Conservation (phyloP, 2,329 filamentous ascomycete genomes). For the Botrytis elliptica region DNA sequence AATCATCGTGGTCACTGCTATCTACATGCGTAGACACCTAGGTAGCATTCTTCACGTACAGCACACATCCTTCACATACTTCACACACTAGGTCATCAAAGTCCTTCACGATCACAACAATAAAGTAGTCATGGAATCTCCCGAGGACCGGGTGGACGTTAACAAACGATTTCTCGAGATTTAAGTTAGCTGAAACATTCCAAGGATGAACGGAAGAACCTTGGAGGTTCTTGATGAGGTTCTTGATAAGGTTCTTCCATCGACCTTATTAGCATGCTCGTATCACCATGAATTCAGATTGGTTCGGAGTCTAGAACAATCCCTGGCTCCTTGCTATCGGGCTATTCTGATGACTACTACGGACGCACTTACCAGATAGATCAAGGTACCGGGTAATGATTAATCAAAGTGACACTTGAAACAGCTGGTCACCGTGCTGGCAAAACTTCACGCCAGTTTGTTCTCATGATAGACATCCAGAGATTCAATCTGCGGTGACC, state of each 20-base stretch:
- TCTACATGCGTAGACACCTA: background rate
- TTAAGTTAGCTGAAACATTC: background rate
- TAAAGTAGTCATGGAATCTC: background rate
- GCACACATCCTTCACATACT: background rate
- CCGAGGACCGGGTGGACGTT: background rate
- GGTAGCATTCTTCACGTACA: too few relatives aligned
- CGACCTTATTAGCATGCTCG: too few relatives aligned
- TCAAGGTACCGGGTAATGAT: background rate
- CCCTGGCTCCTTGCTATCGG: background rate
- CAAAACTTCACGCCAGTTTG: background rate
- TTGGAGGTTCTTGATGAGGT: background rate
- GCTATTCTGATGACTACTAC: background rate
- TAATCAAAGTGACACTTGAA: background rate
- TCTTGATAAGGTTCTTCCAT: background rate
- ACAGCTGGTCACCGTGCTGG: background rate
- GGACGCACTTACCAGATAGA: background rate
- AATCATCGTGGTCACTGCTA: background rate
- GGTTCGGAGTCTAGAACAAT: background rate
- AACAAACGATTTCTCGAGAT: background rate
- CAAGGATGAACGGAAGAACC: background rate
- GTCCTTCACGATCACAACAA: background rate
- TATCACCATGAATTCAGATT: background rate
- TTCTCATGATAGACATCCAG: conserved; percentile 3
- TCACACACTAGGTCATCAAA: too few relatives aligned
- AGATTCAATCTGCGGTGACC: background rate